A percentile compares a stretch with the other conserved stretches of the same genome.
These are phyloP conservation scores for Phytophthora ohioensis DNA, from an alignment of 352 stramenopile genomes.

Conservation along the genomic window DNA sequence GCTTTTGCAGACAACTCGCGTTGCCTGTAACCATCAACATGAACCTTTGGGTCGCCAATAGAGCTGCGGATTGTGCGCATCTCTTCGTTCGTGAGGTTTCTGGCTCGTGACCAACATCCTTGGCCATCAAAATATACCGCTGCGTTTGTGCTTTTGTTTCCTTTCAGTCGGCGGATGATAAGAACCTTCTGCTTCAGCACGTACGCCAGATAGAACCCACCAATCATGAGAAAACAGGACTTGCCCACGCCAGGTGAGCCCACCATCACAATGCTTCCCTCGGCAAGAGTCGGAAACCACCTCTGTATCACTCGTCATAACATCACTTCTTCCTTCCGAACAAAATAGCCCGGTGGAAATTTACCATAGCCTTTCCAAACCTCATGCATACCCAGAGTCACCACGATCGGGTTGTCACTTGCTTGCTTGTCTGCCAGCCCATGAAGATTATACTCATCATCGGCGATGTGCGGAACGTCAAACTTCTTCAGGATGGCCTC, in stretches of 20 bases:
- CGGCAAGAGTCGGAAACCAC: background rate
- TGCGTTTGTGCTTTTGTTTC: conserved; percentile 1
- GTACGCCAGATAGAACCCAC: conserved; percentile 27
- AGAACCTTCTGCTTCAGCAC: conserved; percentile 27
- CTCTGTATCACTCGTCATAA: conserved; percentile 21
- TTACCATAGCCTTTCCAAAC: conserved; percentile 21
- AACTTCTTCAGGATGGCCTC: too few species aligned
- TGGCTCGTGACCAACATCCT: conserved; percentile 14
- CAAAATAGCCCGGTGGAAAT: conserved; percentile 18
- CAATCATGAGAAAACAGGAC: conserved; percentile 35
- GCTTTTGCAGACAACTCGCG: background rate
- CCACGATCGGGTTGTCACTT: conserved; percentile 11
- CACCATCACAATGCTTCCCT: conserved; percentile 26
- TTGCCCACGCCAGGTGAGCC: conserved; percentile 35
- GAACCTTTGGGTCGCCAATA: conserved; percentile 9
- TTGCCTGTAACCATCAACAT: conserved; percentile 33
- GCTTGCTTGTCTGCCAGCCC: background rate
- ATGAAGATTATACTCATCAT: conserved; percentile 11
- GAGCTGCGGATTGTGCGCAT: conserved; percentile 1
- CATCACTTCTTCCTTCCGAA: conserved; percentile 28
- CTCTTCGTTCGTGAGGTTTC: conserved; percentile 5
- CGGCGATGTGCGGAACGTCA: too few species aligned
- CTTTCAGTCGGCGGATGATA: conserved; percentile 34
- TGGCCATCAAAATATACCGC: conserved; percentile 29
- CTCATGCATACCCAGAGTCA: conserved; percentile 8